These are phyloP conservation scores for Pseudogymnoascus sp. DNA, from an alignment of 2,329 filamentous ascomycete species.

Conservation along the genomic window DNA sequence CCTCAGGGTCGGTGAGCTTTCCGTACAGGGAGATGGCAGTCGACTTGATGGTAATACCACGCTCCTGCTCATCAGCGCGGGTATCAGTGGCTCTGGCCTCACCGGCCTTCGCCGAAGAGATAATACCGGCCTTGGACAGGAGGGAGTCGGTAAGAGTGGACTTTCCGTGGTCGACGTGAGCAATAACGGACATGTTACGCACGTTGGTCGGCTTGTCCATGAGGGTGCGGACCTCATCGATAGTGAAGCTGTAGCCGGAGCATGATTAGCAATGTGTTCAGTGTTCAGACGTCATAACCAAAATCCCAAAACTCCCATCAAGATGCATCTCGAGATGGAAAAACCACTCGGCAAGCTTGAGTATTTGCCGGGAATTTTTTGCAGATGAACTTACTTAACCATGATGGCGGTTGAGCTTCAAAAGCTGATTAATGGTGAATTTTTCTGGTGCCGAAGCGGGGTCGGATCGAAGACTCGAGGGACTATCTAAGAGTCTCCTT, in stretches of 20 bases:
- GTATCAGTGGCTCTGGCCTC: conserved; percentile 95
- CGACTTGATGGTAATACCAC: conserved; percentile 99
- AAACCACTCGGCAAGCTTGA: neutral
- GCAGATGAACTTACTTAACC: conserved; percentile 80
- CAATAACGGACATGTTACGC: conserved; percentile 99
- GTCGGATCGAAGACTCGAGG: conserved; percentile 19
- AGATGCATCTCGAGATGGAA: conserved; percentile 1
- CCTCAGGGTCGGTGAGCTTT: conserved; percentile 69
- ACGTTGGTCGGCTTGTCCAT: conserved; percentile 75
- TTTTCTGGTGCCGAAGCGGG: conserved; percentile 22
- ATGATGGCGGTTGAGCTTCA: conserved; percentile 79
- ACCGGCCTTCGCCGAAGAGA: conserved; percentile 95
- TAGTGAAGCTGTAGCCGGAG: conserved; percentile 72
- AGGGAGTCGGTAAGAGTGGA: conserved; percentile 99
- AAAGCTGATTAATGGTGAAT: conserved; percentile 28
- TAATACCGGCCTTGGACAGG: conserved; percentile 98
- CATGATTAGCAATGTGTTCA: conserved; percentile 39
- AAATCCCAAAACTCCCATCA: neutral
- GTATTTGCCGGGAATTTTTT: conserved; percentile 8
- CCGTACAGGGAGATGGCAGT: conserved; percentile 98
- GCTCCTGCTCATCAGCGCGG: conserved; percentile 94
- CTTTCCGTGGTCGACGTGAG: conserved; percentile 99
- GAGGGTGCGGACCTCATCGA: conserved; percentile 78
- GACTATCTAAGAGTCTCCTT: conserved; percentile 20
- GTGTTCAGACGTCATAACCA: conserved; percentile 2